Percentiles rank a stretch among this genome's conserved stretches.
These are phyloP conservation scores for Citrus medica DNA, from an alignment of 345 rosid genomes.

Conservation along the genomic window DNA sequence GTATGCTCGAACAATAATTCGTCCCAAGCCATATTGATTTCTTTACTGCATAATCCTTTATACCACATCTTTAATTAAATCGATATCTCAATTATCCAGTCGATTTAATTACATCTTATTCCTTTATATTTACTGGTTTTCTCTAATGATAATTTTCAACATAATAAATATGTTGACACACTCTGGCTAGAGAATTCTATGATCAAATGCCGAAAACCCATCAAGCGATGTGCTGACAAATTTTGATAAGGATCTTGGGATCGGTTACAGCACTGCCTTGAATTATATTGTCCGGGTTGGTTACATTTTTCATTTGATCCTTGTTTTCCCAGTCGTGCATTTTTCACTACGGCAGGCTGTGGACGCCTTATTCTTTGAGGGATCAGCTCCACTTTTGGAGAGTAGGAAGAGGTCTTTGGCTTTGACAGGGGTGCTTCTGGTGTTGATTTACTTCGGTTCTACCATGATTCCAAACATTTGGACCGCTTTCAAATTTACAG, in stretches of 20 bases:
- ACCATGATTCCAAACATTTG: conserved; percentile 94
- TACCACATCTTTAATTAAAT: too few species aligned
- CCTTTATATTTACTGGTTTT: too few species aligned
- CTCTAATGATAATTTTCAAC: too few species aligned
- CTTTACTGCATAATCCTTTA: too few species aligned
- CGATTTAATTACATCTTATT: too few species aligned
- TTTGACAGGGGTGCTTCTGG: conserved; percentile 57
- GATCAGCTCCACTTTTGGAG: conserved; percentile 71
- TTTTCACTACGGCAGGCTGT: conserved; percentile 91
- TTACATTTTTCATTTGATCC: conserved; percentile 85
- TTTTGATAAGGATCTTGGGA: conserved; percentile 85
- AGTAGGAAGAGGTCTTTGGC: conserved; percentile 74
- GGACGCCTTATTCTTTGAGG: conserved; percentile 58
- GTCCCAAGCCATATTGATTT: too few species aligned
- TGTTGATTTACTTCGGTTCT: conserved; percentile 68
- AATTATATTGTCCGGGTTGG: conserved; percentile 84
- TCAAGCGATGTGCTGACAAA: conserved; percentile 64
- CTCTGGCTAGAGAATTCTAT: too few species aligned
- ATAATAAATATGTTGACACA: too few species aligned
- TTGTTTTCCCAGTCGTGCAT: conserved; percentile 96
- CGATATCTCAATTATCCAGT: too few species aligned
- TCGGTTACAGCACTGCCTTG: conserved; percentile 73
- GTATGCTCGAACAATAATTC: too few species aligned
- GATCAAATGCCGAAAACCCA: too few species aligned
- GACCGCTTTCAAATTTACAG: conserved; percentile 97